phyloP scores from a whole-genome alignment of 192 early-diverging fungal genomes.

The Phlyctochytrium arcticum region DNA sequence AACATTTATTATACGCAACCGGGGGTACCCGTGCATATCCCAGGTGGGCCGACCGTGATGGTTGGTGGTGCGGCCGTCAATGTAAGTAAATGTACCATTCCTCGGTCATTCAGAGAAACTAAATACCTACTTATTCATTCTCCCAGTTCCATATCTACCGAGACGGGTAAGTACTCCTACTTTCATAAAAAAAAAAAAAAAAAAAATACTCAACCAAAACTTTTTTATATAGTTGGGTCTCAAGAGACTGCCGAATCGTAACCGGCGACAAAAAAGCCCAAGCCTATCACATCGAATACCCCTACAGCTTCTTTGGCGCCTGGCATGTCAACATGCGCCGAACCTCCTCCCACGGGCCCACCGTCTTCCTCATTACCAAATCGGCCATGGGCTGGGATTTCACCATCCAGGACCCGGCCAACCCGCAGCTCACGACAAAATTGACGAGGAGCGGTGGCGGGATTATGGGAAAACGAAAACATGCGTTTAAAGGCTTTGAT shows the following conservation, averaged over 20 bases:
- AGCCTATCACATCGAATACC: slow-evolving; percentile 22
- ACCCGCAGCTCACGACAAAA: neutral
- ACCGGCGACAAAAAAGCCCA: slow-evolving; percentile 8
- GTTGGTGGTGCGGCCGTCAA: neutral
- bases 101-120: neutral
- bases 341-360: slow-evolving; percentile 6
- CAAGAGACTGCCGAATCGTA: slow-evolving; percentile 13
- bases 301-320: slow-evolving; percentile 5
- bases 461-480: slow-evolving; percentile 10
- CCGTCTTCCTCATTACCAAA: slow-evolving; percentile 18
- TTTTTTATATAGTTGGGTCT: slow-evolving; percentile 15
- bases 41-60: neutral
- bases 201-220: neutral
- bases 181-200: too few relatives aligned
- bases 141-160: slow-evolving; percentile 10
- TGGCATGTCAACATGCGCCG: slow-evolving; percentile 28
- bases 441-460: neutral
- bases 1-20: neutral
- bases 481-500: slow-evolving; percentile 12
- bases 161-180: neutral
- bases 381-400: slow-evolving; percentile 16
- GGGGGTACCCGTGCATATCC: neutral
- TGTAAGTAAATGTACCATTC: neutral
- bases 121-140: too few relatives aligned
- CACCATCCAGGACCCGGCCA: slow-evolving; percentile 16